Base-by-base conservation (phyloP, 2,329 filamentous ascomycete species). In the Alternaria novae-zelandiae region DNA sequence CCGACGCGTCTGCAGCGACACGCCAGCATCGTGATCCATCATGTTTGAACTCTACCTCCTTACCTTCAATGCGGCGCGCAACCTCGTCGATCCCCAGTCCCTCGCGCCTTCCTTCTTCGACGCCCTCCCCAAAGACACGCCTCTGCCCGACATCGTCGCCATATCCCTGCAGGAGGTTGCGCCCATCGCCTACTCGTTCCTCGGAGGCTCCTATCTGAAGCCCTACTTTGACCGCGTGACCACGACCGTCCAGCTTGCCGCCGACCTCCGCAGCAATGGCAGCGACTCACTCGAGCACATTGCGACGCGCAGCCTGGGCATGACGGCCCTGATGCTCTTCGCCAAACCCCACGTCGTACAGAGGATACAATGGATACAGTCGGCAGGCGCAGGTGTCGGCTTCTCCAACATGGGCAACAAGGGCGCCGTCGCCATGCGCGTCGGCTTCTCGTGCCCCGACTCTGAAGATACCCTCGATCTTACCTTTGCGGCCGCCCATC, bases 361-460 rank as follows among this genome's bases (percentile, higher is more conserved):
- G 9, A 84, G 86, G 23, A 83, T 97, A 55, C 82, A 83, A 57
- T 84, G 87, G 72, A 82, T 96, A n/a, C 87, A 93, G 68, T 89
- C 88, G n/a, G 93, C 91, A 3, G 92, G 91, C 57, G 90, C 94
- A 3, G 94, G 96, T 0, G 91, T 97, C 53, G 96, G 96, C 0
- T 80, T 94, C 1, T 90, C 89, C 61, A 91, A 95, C 54, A 96
- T 97, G 91, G 96, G 94, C 15, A 97, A 97, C 80, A 99, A 99
- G 81, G 96, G 95, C 28, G 95, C 94, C 4, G 91, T 97, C 1
- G 96, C 91, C 0, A 85, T 95, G 64, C 86, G 94, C 32, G 80
- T 96, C 46, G 85, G 88, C 13, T 90, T 92, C 72, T 74, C 80
- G 17, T 73, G 73, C 6, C 75, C 79, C 13, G 70, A 70, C 5